Evolutionary conservation across 768 basidiomycete species (phyloP).

Genomic region (Podaxis sp.): DNA sequence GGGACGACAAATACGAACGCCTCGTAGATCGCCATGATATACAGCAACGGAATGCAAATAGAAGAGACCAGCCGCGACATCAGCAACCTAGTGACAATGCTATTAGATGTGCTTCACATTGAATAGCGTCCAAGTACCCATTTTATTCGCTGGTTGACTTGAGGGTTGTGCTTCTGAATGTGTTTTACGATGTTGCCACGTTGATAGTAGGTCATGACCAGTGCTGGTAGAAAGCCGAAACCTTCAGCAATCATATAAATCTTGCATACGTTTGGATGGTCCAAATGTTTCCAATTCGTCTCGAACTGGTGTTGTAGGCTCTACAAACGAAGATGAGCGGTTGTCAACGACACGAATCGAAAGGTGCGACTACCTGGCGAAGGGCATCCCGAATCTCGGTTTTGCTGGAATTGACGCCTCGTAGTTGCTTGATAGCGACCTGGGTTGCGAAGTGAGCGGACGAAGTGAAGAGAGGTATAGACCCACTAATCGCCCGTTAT

Average conservation of each 20-base stretch:
- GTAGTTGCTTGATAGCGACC: slow-evolving; percentile 21
- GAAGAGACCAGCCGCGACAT: slow-evolving; percentile 19
- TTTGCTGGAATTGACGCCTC: slow-evolving; percentile 20
- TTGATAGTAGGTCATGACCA: slow-evolving; percentile 23
- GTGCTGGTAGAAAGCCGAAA: slow-evolving; percentile 21
- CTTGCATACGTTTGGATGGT: slow-evolving; percentile 21
- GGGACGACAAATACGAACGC: slow-evolving; percentile 13
- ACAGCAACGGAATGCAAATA: slow-evolving; percentile 23
- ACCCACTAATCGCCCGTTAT: not conserved
- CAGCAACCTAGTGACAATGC: not conserved
- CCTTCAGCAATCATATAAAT: slow-evolving; percentile 21
- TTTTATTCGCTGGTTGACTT: not conserved
- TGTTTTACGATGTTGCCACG: slow-evolving; percentile 24
- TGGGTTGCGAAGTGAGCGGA: not conserved
- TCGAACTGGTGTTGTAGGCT: not conserved
- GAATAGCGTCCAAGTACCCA: slow-evolving; percentile 1
- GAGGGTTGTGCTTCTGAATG: slow-evolving; percentile 5
- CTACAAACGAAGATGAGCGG: not conserved
- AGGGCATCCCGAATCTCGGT: slow-evolving; percentile 10
- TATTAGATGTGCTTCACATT: not conserved
- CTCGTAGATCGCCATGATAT: slow-evolving; percentile 28
- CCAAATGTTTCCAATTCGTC: slow-evolving; percentile 16
- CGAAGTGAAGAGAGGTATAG: too few relatives aligned
- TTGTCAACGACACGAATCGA: not conserved
- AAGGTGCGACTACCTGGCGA: slow-evolving; percentile 1